Conservation (phyloP, 306 rosid genomes). For the Corylus heterophylla region DNA sequence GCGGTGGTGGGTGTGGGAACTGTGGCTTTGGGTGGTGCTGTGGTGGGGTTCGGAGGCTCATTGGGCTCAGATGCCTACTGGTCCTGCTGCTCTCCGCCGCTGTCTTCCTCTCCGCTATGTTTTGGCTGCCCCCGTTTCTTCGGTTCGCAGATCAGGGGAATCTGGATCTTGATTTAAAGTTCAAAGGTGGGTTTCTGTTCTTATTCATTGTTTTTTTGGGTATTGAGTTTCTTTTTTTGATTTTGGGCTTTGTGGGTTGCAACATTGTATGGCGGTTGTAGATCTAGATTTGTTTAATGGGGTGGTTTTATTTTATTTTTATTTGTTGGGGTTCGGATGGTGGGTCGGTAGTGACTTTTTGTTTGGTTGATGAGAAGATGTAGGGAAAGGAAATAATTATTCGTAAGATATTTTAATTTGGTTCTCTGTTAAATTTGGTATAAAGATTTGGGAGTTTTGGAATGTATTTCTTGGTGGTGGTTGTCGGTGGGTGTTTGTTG, state of each 20-base stretch:
- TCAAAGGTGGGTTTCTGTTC: constrained; percentile 50
- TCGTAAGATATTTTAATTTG: neutral
- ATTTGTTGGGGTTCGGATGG: neutral
- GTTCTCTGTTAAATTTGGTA: neutral
- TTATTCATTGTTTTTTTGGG: neutral
- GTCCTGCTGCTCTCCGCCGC: constrained; percentile 62
- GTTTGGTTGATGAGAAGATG: constrained; percentile 31
- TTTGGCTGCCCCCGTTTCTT: constrained; percentile 82
- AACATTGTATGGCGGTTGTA: constrained; percentile 37
- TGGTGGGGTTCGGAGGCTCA: constrained; percentile 45
- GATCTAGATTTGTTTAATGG: constrained; percentile 50
- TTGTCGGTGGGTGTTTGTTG: neutral
- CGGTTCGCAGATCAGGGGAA: constrained; percentile 57
- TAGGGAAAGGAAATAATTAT: constrained; percentile 10
- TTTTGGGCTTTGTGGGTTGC: constrained; percentile 23
- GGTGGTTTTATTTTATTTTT: neutral
- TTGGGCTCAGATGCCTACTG: constrained; percentile 68
- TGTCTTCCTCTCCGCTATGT: constrained; percentile 71
- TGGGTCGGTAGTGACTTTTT: constrained; percentile 16
- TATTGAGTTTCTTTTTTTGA: neutral
- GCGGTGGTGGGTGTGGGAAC: neutral
- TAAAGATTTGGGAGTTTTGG: neutral
- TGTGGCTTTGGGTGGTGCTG: constrained; percentile 36
- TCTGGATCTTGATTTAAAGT: constrained; percentile 51
- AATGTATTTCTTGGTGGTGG: neutral